phyloP scores from a whole-genome alignment of 1,139 yeast species.

The Scheffersomyces illinoinensis region DNA sequence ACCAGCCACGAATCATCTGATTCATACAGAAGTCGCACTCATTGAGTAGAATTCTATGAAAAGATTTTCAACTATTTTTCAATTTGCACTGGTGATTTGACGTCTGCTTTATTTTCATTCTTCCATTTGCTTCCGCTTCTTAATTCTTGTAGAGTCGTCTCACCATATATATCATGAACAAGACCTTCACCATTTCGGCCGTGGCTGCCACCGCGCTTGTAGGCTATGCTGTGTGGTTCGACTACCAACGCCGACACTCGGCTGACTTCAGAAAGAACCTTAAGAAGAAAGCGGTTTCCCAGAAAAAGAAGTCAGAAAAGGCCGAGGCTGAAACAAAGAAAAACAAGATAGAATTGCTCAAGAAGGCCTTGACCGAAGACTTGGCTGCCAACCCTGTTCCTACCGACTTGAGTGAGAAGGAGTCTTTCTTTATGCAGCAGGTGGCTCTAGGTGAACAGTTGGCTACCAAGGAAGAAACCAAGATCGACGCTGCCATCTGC shows the following conservation, averaged over 20 bases:
- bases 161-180: constrained; percentile 28
- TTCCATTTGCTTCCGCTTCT: not conserved
- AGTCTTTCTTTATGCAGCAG: constrained; percentile 75
- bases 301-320: constrained; percentile 56
- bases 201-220: constrained; percentile 52
- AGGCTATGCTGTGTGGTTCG: constrained; percentile 87
- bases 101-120: not conserved
- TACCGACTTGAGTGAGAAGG: constrained; percentile 66
- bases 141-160: not conserved
- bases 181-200: constrained; percentile 49
- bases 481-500: constrained; percentile 78
- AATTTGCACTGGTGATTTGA: not conserved
- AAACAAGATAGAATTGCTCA: constrained; percentile 60
- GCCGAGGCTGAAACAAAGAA: constrained; percentile 61
- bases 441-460: constrained; percentile 83
- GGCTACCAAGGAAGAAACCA: constrained; percentile 56
- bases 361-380: constrained; percentile 61
- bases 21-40: not conserved
- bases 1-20: not conserved
- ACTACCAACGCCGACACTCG: constrained; percentile 84
- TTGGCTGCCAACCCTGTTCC: constrained; percentile 76
- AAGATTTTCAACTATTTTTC: not conserved
- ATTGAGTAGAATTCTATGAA: not conserved
- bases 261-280: constrained; percentile 78
- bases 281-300: constrained; percentile 61